Conservation (phyloP, 345 rosid genomes). For the Arabidopsis suecica region DNA sequence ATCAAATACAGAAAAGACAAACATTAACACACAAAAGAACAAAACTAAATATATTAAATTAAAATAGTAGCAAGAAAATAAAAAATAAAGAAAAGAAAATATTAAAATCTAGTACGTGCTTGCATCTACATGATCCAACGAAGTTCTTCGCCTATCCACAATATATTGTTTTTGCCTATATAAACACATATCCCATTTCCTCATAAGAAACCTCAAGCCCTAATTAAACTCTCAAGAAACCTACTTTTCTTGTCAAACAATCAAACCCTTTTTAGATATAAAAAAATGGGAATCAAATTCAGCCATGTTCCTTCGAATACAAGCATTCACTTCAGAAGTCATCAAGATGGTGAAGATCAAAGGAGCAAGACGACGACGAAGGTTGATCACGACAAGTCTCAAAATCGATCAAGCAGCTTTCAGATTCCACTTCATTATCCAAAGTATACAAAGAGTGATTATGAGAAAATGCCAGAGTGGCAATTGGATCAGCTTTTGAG, state of each 20-base stretch:
- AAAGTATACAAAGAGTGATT: constrained; percentile 55
- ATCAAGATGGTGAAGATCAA: constrained; percentile 30
- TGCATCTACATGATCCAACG: constrained; percentile 39
- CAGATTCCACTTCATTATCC: constrained; percentile 72
- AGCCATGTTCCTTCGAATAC: constrained; percentile 20
- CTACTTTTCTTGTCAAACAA: constrained; percentile 19
- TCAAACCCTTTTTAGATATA: not conserved
- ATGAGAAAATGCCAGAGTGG: constrained; percentile 68
- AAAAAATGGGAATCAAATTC: constrained; percentile 34
- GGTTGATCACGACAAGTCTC: not conserved
- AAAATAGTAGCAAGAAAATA: not conserved
- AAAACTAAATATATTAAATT: not conserved
- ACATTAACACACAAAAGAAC: constrained; percentile 15
- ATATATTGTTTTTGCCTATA: not conserved
- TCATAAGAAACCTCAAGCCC: constrained; percentile 19
- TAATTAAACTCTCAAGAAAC: constrained; percentile 1
- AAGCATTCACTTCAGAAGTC: constrained; percentile 5
- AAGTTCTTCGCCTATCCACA: constrained; percentile 32
- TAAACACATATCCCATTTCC: constrained; percentile 20
- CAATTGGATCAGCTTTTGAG: constrained; percentile 56
- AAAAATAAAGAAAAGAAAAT: not conserved
- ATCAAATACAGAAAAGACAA: constrained; percentile 8
- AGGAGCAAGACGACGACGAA: constrained; percentile 12
- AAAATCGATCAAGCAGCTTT: constrained; percentile 36
- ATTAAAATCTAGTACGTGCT: constrained; percentile 35